Conservation (phyloP, 1,284 basidiomycete species). For the Irpex sp. region DNA sequence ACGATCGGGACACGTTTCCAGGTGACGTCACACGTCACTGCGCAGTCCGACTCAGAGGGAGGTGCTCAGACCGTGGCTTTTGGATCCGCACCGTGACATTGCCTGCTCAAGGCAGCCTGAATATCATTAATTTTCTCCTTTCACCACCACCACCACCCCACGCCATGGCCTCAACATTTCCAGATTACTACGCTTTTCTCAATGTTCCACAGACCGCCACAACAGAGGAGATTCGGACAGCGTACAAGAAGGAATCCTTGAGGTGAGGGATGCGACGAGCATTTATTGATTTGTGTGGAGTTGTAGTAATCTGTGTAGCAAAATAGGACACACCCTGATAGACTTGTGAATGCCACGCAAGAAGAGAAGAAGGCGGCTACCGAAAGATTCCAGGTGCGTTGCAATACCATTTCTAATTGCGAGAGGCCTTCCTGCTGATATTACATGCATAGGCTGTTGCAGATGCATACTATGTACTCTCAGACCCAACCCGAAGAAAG, state of each 20-base stretch:
- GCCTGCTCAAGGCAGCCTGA: background rate
- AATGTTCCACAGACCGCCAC: constrained; percentile 56
- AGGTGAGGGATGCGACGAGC: constrained; percentile 30
- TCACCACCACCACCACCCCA: background rate
- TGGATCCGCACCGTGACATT: background rate
- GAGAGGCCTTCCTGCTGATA: no score
- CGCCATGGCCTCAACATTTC: constrained; percentile 55
- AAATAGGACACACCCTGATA: constrained; percentile 83
- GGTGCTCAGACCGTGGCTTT: background rate
- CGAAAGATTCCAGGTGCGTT: constrained; percentile 73
- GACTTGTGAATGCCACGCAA: constrained; percentile 72
- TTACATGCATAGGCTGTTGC: constrained; percentile 65
- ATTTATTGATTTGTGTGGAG: background rate
- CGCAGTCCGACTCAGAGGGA: background rate
- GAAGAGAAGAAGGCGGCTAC: constrained; percentile 74
- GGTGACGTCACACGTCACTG: background rate
- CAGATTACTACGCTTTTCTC: constrained; percentile 74
- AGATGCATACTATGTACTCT: constrained; percentile 95
- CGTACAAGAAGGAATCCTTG: constrained; percentile 81
- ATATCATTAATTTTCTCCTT: background rate
- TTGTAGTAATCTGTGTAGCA: constrained; percentile 14
- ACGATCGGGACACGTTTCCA: background rate
- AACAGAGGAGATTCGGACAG: constrained; percentile 72
- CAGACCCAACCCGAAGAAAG: constrained; percentile 69
- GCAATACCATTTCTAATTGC: background rate